phyloP scores from a whole-genome alignment of 768 basidiomycete species.

The Porphyrellus cyaneotinctus region DNA sequence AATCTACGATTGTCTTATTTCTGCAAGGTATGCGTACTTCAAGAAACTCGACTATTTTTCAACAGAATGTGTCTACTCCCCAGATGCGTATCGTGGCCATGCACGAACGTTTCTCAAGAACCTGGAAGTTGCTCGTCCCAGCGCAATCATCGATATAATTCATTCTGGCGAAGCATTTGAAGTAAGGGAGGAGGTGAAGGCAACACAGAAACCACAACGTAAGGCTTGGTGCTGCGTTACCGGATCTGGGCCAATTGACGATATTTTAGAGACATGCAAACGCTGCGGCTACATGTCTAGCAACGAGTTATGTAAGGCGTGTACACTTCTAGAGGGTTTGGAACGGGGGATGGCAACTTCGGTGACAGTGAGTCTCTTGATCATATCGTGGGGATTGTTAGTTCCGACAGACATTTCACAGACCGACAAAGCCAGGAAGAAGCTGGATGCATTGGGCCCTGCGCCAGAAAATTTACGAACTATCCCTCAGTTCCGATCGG shows the following conservation, averaged over 20 bases:
- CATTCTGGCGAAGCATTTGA: slow-evolving; percentile 94
- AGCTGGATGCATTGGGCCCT: slow-evolving; percentile 54
- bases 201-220: slow-evolving; percentile 83
- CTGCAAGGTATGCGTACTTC: slow-evolving; percentile 92
- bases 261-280: slow-evolving; percentile 71
- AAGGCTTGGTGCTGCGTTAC: slow-evolving; percentile 30
- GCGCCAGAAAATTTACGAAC: slow-evolving; percentile 67
- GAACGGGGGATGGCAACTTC: slow-evolving; percentile 74
- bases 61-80: slow-evolving; percentile 98
- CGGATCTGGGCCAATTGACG: background rate
- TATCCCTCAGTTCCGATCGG: slow-evolving; percentile 64
- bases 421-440: slow-evolving; percentile 67
- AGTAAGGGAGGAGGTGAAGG: slow-evolving; percentile 78
- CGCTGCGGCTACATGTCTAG: slow-evolving; percentile 96
- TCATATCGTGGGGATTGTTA: background rate
- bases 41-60: slow-evolving; percentile 99
- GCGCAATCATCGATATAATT: slow-evolving; percentile 96
- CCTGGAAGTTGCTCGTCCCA: slow-evolving; percentile 88
- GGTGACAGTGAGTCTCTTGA: slow-evolving; percentile 48
- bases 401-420: slow-evolving; percentile 28
- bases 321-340: slow-evolving; percentile 83
- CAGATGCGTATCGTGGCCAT: slow-evolving; percentile 97
- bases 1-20: slow-evolving; percentile 7
- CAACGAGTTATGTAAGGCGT: slow-evolving; percentile 95
- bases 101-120: slow-evolving; percentile 93